A percentile compares a stretch with the other conserved stretches of the same genome.
phyloP scores from a whole-genome alignment of 768 basidiomycete genomes.

The Boletus patriciae region DNA sequence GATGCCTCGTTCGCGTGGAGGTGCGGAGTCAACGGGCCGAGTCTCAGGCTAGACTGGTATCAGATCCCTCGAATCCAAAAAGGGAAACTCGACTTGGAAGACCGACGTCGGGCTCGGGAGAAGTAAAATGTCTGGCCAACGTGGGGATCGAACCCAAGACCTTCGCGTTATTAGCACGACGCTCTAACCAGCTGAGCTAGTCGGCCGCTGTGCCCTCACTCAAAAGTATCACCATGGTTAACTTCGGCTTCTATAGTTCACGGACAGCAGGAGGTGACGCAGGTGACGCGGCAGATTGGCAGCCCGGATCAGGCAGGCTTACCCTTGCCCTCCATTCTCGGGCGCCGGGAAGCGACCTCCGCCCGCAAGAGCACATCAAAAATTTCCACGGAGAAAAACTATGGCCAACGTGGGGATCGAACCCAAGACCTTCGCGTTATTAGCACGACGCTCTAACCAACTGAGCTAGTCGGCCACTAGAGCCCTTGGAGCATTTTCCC shows the following conservation, averaged over 20 bases:
- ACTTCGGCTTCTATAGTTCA: too few species aligned
- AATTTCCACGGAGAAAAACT: too few species aligned
- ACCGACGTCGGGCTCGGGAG: neutral
- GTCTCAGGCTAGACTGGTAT: conserved; percentile 23
- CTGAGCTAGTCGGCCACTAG: conserved; percentile 84
- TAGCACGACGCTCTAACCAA: conserved; percentile 93
- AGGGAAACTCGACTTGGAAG: neutral
- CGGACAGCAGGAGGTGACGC: too few species aligned
- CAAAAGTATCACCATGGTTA: too few species aligned
- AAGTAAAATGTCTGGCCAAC: conserved; percentile 46
- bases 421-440: conserved; percentile 77
- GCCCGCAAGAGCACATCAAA: too few species aligned
- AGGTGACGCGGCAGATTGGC: too few species aligned
- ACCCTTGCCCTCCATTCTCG: too few species aligned
- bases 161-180: conserved; percentile 38
- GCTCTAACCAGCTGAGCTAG: conserved; percentile 38
- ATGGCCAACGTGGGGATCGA: conserved; percentile 78
- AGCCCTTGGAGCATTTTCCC: too few species aligned
- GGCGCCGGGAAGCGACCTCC: too few species aligned
- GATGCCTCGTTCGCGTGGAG: neutral
- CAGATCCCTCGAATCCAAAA: conserved; percentile 20
- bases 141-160: conserved; percentile 82
- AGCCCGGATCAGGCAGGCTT: too few species aligned
- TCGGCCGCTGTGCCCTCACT: conserved; percentile 27
- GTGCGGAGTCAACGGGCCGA: conserved; percentile 20